phyloP scores from a whole-genome alignment of 1,284 basidiomycete genomes.

The Sporisorium reilianum region DNA sequence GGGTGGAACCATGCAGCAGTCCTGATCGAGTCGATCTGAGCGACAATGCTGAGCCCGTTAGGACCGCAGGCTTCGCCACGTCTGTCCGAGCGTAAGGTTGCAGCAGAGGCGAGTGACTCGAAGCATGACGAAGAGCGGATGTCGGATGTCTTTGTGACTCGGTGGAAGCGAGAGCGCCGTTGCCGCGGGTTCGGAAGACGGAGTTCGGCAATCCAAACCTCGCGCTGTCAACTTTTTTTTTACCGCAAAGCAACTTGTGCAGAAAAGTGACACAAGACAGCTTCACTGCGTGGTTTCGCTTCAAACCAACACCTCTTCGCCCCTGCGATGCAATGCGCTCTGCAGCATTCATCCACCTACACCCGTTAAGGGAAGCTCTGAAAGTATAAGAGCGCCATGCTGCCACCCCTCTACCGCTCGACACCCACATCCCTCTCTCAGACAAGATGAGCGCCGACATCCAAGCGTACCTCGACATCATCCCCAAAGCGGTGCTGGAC shows the following conservation, averaged over 20 bases:
- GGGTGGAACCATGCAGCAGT: no score
- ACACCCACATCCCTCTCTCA: not conserved
- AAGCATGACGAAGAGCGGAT: not conserved
- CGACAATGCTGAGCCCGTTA: no score
- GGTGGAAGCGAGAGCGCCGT: no score
- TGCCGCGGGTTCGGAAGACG: not conserved
- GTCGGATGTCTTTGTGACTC: not conserved
- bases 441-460: slow-evolving; percentile 19
- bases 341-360: no score
- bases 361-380: no score
- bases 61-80: no score
- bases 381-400: slow-evolving; percentile 3
- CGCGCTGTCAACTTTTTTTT: not conserved
- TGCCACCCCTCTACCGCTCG: not conserved
- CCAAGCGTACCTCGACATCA: slow-evolving; percentile 19
- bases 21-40: no score
- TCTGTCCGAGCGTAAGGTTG: no score
- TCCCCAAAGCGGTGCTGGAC: slow-evolving; percentile 63
- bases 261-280: no score
- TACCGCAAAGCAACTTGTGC: not conserved
- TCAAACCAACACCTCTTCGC: no score
- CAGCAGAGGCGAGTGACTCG: not conserved
- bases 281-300: no score
- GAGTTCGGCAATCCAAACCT: not conserved
- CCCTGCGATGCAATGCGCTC: no score